Evolutionary conservation across 1,139 yeast genomes (phyloP).

Genomic region (Scheffersomyces illinoinensis): DNA sequence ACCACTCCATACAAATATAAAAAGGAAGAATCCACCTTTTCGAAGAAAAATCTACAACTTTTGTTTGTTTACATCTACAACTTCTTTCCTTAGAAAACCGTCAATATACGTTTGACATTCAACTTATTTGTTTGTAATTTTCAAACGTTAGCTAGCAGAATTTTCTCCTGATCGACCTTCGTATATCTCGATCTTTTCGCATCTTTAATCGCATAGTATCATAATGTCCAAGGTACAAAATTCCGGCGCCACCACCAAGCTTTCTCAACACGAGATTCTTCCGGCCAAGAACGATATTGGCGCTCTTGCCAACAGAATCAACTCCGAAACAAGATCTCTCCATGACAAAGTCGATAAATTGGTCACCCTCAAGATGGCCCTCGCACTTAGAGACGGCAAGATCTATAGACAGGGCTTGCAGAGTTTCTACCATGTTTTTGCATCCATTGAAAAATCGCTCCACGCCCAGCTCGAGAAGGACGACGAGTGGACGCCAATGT

Average conservation of each 20-base stretch:
- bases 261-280: conserved; percentile 56
- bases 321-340: conserved; percentile 59
- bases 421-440: conserved; percentile 74
- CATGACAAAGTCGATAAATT: conserved; percentile 73
- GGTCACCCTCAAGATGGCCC: conserved; percentile 68
- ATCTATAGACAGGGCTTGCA: conserved; percentile 82
- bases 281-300: conserved; percentile 77
- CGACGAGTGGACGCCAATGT: conserved; percentile 43
- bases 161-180: neutral
- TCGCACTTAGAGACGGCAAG: conserved; percentile 73
- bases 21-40: neutral
- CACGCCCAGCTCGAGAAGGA: conserved; percentile 46
- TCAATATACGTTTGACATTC: neutral
- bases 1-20: neutral
- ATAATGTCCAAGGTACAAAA: conserved; percentile 15
- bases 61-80: neutral
- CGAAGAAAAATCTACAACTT: neutral
- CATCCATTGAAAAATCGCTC: conserved; percentile 61
- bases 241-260: conserved; percentile 36
- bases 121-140: neutral
- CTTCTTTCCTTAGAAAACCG: neutral
- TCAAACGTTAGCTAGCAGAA: neutral
- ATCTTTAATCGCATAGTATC: neutral
- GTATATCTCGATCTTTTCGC: neutral
- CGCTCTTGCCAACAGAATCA: conserved; percentile 81